Conservation (phyloP, 2,329 filamentous ascomycete genomes). For the Metarhizium sp. region DNA sequence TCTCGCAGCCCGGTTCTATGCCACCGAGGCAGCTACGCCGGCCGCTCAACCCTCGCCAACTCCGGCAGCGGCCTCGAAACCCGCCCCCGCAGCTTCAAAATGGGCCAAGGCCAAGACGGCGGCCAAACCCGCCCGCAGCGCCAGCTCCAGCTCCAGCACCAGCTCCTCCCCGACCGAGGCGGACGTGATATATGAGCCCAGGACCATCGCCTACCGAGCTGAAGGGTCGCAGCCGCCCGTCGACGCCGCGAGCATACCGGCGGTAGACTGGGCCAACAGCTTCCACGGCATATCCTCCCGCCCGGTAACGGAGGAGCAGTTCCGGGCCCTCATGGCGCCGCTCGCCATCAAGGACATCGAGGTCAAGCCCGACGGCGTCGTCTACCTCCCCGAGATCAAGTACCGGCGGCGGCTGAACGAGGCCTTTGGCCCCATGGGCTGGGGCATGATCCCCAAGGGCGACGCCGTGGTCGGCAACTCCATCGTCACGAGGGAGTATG, state of each 20-base stretch:
- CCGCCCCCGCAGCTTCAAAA: neutral
- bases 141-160: neutral
- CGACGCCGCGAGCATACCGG: conserved; percentile 7
- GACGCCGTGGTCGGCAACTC: conserved; percentile 79
- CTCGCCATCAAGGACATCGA: conserved; percentile 72
- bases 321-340: conserved; percentile 57
- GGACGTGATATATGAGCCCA: conserved; percentile 9
- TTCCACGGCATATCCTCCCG: conserved; percentile 68
- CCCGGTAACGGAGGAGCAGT: conserved; percentile 62
- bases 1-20: conserved; percentile 12
- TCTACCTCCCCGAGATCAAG: conserved; percentile 97
- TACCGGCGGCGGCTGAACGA: conserved; percentile 84
- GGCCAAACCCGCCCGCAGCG: neutral
- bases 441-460: conserved; percentile 84
- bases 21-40: conserved; percentile 12
- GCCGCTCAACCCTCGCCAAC: neutral
- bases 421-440: conserved; percentile 90
- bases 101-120: neutral
- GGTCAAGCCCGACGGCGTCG: conserved; percentile 93
- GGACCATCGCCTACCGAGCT: conserved; percentile 9
- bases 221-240: conserved; percentile 1
- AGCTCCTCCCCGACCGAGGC: neutral
- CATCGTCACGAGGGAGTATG: conserved; percentile 82
- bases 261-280: conserved; percentile 70
- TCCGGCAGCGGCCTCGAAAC: neutral